phyloP scores from a whole-genome alignment of 805 yeast species.

The Sungouiozyma ichnusensis region DNA sequence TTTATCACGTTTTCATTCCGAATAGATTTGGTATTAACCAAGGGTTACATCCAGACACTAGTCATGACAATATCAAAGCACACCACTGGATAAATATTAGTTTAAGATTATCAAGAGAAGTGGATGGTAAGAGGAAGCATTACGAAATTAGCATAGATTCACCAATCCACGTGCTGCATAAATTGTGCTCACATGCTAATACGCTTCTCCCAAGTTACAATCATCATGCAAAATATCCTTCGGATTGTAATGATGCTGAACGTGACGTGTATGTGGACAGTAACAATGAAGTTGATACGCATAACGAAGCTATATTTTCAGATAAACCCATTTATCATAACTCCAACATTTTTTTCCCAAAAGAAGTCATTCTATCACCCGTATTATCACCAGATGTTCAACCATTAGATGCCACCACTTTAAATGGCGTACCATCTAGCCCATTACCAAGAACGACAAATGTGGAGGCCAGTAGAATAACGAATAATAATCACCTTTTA shows the following conservation, averaged over 20 bases:
- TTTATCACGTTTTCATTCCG: slow-evolving; percentile 81
- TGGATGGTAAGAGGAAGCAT: slow-evolving; percentile 68
- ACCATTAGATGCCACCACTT: slow-evolving; percentile 5
- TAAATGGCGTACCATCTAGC: slow-evolving; percentile 6
- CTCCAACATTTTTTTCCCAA: slow-evolving; percentile 34
- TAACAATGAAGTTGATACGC: background rate
- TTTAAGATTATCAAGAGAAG: slow-evolving; percentile 61
- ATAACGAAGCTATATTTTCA: background rate
- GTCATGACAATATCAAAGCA: slow-evolving; percentile 66
- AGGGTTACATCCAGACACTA: slow-evolving; percentile 75
- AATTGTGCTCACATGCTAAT: slow-evolving; percentile 70
- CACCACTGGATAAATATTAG: slow-evolving; percentile 95
- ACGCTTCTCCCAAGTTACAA: slow-evolving; percentile 69
- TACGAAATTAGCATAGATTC: slow-evolving; percentile 93
- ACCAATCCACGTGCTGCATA: slow-evolving; percentile 75
- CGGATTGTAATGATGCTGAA: background rate
- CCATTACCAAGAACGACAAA: slow-evolving; percentile 6
- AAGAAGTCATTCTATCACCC: slow-evolving; percentile 33
- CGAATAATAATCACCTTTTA: background rate
- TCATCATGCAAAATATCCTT: slow-evolving; percentile 9
- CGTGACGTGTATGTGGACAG: background rate
- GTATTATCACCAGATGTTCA: slow-evolving; percentile 39
- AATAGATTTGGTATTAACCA: slow-evolving; percentile 46
- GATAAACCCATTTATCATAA: slow-evolving; percentile 19
- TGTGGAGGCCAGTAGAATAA: background rate